Percentiles rank a stretch among this genome's conserved stretches.
Evolutionary conservation across 164 flowering plant genomes (phyloP).

Genomic region (Tetracentron sinense): DNA sequence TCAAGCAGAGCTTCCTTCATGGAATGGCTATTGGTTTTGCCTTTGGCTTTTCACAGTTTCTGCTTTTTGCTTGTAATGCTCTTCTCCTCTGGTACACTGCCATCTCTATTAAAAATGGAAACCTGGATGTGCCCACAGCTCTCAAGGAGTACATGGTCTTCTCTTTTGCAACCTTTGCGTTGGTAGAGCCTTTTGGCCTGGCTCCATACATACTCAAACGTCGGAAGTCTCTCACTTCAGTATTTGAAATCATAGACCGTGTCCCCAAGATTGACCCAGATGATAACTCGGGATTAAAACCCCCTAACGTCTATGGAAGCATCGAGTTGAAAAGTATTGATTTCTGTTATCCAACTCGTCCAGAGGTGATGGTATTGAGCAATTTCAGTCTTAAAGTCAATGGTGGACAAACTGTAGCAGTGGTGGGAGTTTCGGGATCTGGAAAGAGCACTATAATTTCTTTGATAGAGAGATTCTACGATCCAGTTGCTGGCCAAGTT

Average conservation of each 20-base stretch:
- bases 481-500: constrained; percentile 88
- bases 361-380: constrained; percentile 76
- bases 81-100: constrained; percentile 96
- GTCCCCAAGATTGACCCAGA: constrained; percentile 90
- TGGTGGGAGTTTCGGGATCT: constrained; percentile 96
- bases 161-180: constrained; percentile 93
- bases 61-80: constrained; percentile 93
- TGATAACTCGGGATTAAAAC: constrained; percentile 74
- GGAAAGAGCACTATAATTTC: constrained; percentile 95
- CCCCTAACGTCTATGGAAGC: constrained; percentile 88
- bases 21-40: constrained; percentile 92
- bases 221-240: constrained; percentile 76
- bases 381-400: constrained; percentile 85
- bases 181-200: constrained; percentile 98
- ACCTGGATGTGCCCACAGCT: constrained; percentile 58
- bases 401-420: constrained; percentile 95
- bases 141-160: constrained; percentile 92
- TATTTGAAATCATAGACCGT: constrained; percentile 91
- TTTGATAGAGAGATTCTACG: constrained; percentile 83
- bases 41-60: constrained; percentile 95
- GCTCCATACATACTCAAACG: constrained; percentile 96
- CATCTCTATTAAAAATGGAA: constrained; percentile 40
- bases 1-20: constrained; percentile 77
- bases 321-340: constrained; percentile 84
- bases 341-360: constrained; percentile 90